Evolutionary conservation across 2,329 filamentous ascomycete genomes (phyloP).

Genomic region (Colletotrichum cuscutae): DNA sequence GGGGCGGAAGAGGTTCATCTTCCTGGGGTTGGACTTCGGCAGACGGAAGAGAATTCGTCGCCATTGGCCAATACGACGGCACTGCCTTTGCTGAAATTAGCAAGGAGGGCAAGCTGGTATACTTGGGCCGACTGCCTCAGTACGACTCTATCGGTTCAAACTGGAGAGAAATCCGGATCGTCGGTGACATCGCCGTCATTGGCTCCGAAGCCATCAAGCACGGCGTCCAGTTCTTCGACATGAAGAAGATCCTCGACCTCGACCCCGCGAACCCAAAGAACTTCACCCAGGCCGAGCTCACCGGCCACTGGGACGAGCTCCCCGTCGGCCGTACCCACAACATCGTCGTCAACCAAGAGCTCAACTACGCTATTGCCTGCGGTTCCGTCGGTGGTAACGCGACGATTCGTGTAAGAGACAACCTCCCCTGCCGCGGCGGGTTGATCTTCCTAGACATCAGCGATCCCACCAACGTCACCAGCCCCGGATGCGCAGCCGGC

Average conservation of each 20-base stretch:
- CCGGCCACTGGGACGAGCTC: slow-evolving; percentile 51
- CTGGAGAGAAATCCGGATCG: slow-evolving; percentile 63
- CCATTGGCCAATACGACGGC: slow-evolving; percentile 64
- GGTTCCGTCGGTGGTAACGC: slow-evolving; percentile 49
- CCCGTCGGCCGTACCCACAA: slow-evolving; percentile 56
- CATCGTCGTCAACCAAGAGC: slow-evolving; percentile 59
- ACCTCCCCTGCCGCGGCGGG: slow-evolving; percentile 57
- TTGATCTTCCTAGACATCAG: slow-evolving; percentile 69
- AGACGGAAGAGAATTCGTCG: slow-evolving; percentile 64
- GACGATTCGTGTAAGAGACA: slow-evolving; percentile 33
- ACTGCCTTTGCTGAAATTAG: slow-evolving; percentile 64
- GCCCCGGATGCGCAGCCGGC: slow-evolving; percentile 62
- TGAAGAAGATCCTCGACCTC: slow-evolving; percentile 64
- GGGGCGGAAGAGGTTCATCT: slow-evolving; percentile 46
- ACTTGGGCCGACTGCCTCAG: slow-evolving; percentile 64
- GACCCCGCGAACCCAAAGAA: slow-evolving; percentile 53
- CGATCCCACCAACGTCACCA: slow-evolving; percentile 62
- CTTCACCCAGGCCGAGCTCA: slow-evolving; percentile 56
- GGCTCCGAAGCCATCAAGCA: slow-evolving; percentile 57
- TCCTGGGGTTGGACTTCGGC: slow-evolving; percentile 66
- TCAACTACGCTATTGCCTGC: slow-evolving; percentile 55
- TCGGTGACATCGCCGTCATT: slow-evolving; percentile 50
- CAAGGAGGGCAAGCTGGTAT: slow-evolving; percentile 58
- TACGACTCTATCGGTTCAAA: slow-evolving; percentile 53
- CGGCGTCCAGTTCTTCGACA: slow-evolving; percentile 72